phyloP scores from a whole-genome alignment of 2,329 filamentous ascomycete genomes.

The Trichoderma atrobrunneum region DNA sequence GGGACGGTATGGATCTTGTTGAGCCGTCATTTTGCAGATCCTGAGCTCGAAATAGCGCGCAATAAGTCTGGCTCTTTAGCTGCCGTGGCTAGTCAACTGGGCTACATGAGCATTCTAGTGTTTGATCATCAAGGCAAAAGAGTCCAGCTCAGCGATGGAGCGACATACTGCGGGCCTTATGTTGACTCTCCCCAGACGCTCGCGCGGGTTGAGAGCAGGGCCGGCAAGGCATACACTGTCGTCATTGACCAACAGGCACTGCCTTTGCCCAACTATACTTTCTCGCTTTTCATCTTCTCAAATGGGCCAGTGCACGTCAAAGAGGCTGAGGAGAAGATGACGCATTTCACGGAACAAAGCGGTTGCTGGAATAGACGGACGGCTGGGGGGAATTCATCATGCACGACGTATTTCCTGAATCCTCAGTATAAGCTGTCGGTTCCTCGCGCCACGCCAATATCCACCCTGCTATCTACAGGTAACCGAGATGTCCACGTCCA shows the following conservation, averaged over 20 bases:
- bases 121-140: slow-evolving; percentile 69
- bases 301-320: slow-evolving; percentile 58
- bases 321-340: slow-evolving; percentile 59
- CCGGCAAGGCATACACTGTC: slow-evolving; percentile 50
- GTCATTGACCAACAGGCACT: slow-evolving; percentile 79
- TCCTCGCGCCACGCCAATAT: slow-evolving; percentile 57
- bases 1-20: slow-evolving; percentile 80
- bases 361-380: slow-evolving; percentile 75
- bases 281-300: slow-evolving; percentile 83
- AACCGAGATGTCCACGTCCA: slow-evolving; percentile 71
- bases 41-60: slow-evolving; percentile 56
- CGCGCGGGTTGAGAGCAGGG: slow-evolving; percentile 57
- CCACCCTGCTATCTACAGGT: slow-evolving; percentile 69
- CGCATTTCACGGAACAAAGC: slow-evolving; percentile 54
- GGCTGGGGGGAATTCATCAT: slow-evolving; percentile 80
- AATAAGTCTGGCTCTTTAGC: slow-evolving; percentile 41
- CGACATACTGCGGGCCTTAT: slow-evolving; percentile 74
- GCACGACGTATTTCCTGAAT: slow-evolving; percentile 74
- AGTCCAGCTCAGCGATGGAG: slow-evolving; percentile 71
- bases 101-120: slow-evolving; percentile 84
- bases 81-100: slow-evolving; percentile 54
- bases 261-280: slow-evolving; percentile 70
- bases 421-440: slow-evolving; percentile 76
- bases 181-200: slow-evolving; percentile 93
- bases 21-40: slow-evolving; percentile 78